Evolutionary conservation across 106 monocot species (phyloP), one percentile per base, ranked within the genome.

Genomic region (Acorus calamus): DNA sequence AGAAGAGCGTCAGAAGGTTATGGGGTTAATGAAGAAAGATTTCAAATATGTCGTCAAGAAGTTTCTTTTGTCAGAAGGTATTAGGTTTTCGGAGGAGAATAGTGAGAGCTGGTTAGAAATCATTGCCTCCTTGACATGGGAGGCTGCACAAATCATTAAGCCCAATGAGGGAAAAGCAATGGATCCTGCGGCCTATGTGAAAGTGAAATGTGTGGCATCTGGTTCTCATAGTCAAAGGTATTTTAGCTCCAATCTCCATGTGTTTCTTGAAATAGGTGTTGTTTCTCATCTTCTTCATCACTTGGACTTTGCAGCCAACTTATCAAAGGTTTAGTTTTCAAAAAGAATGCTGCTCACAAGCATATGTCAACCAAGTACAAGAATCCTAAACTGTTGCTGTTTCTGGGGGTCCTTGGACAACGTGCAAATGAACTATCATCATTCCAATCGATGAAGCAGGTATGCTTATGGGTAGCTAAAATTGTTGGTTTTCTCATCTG

Each of bases 301-400:
- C 46, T 50, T 66, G 11, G 14, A 78, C 28, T 77, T 67, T 75
- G 44, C 88, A 99, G 98, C 85, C 71, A 88, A 79, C 83, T 98
- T 70, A 79, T 98, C 66, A 84, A 88, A 11, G 96, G 91, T 3
- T 75, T 92, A 69, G 98, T 99, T 49, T 99, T 92, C 68, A 99
- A 88, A 77, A 99, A 99, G 53, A 92, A 79, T 53, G 69, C 88
- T 69, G 88, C 98, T 11, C 98, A 99, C 55, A 99, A 99, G 70
- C 98, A 86, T 80, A 99, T 99, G 98, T 75, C 92, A 8, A 92
- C 98, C 53, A 78, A 68, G 9, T 74, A 78, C 54, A 74, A 56
- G 66, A 85, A 92, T 68, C 83, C 98, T 13, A 83, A 74, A 60
- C 61, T 99, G 13, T 75, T 99, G 55, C 73, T 99, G 12, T 67